phyloP scores from a whole-genome alignment of 441 rosid species.

The Aleurites moluccanus region DNA sequence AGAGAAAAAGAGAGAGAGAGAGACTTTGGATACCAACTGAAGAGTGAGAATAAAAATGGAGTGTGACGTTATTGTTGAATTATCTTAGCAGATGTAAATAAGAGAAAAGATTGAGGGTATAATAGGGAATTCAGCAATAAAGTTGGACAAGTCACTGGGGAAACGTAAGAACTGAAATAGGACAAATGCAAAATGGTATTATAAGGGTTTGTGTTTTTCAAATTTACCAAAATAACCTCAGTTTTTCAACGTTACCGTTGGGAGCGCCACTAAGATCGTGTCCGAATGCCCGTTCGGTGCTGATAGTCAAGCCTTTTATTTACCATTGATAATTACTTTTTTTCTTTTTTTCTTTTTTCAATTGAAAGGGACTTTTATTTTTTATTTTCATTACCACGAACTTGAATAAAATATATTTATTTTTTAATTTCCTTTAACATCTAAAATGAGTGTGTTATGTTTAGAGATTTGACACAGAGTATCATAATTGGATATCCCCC shows the following conservation, averaged over 20 bases:
- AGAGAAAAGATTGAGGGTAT: constrained; percentile 16
- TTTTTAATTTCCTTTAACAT: no score
- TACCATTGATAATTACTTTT: neutral
- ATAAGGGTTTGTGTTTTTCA: neutral
- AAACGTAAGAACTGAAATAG: constrained; percentile 8
- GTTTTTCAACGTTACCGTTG: constrained; percentile 25
- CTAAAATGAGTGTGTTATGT: no score
- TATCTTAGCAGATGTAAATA: constrained; percentile 6
- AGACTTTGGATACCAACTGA: constrained; percentile 49
- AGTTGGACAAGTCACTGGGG: constrained; percentile 9
- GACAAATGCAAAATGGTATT: constrained; percentile 14
- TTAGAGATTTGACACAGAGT: no score
- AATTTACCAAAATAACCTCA: constrained; percentile 21
- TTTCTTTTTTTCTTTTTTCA: no score
- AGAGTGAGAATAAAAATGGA: constrained; percentile 14
- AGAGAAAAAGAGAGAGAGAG: constrained; percentile 23
- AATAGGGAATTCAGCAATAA: constrained; percentile 16
- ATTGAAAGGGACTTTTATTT: neutral
- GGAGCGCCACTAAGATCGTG: neutral
- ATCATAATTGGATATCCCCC: no score
- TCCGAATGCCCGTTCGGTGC: neutral
- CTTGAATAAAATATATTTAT: no score
- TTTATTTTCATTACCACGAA: no score
- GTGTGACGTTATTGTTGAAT: constrained; percentile 14
- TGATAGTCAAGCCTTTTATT: constrained; percentile 8